Conservation (phyloP, 2,329 filamentous ascomycete species). For the Venturia oleaginea region DNA sequence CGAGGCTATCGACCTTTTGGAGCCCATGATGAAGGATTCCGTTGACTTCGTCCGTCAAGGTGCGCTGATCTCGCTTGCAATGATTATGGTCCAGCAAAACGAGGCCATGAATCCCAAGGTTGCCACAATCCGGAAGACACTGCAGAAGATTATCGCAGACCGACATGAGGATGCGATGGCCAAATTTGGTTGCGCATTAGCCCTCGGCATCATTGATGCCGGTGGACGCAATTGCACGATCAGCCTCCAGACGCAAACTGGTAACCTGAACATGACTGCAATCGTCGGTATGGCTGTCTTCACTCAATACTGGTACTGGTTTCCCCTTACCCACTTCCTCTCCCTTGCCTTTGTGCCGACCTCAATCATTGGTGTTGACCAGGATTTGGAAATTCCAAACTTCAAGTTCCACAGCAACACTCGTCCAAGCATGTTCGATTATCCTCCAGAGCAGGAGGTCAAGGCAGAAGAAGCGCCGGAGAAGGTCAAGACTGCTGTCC, state of each 20-base stretch:
- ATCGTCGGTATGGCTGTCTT: constrained; percentile 98
- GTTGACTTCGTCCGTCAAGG: constrained; percentile 98
- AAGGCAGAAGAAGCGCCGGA: constrained; percentile 91
- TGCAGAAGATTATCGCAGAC: constrained; percentile 89
- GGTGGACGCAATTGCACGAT: constrained; percentile 98
- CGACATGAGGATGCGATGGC: constrained; percentile 99
- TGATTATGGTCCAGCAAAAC: constrained; percentile 99
- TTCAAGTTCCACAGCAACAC: constrained; percentile 97
- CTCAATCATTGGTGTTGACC: constrained; percentile 87
- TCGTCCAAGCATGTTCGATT: constrained; percentile 91
- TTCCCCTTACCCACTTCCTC: constrained; percentile 95
- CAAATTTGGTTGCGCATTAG: constrained; percentile 91
- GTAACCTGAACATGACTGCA: constrained; percentile 96
- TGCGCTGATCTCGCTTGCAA: constrained; percentile 83
- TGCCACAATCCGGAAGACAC: constrained; percentile 76
- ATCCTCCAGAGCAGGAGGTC: constrained; percentile 91
- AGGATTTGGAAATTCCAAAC: constrained; percentile 83
- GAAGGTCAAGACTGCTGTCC: constrained; percentile 86
- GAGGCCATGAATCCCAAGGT: constrained; percentile 98
- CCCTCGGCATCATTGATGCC: constrained; percentile 93
- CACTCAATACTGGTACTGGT: constrained; percentile 99
- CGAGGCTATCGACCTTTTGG: constrained; percentile 90
- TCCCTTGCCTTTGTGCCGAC: constrained; percentile 95
- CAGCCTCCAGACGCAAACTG: constrained; percentile 91
- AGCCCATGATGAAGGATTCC: constrained; percentile 99